A percentile compares a stretch with the other conserved stretches of the same genome.
Conservation (phyloP, 257 asterid genomes). For the Handroanthus guayacan region DNA sequence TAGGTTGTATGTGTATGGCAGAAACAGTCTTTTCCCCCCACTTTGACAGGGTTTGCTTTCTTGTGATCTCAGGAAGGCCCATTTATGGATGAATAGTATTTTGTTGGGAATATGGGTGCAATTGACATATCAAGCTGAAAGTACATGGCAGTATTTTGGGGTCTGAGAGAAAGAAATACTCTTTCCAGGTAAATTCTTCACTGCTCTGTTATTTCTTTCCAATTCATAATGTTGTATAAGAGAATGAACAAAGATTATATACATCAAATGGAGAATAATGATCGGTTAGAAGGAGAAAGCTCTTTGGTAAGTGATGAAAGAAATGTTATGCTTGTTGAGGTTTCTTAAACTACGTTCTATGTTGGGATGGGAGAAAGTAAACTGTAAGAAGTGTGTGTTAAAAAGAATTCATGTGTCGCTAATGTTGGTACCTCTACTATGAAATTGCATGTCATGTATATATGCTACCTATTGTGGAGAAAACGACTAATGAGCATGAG, state of each 20-base stretch:
- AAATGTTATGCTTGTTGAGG: background rate
- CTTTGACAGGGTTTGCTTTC: background rate
- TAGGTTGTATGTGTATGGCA: background rate
- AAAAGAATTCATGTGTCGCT: background rate
- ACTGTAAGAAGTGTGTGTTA: background rate
- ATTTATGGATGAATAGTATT: slow-evolving; percentile 13
- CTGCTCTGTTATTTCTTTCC: background rate
- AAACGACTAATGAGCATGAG: background rate
- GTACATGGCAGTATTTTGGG: background rate
- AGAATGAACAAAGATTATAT: background rate
- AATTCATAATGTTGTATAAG: background rate
- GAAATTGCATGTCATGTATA: background rate
- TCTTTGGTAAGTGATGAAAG: slow-evolving; percentile 13
- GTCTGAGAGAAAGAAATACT: background rate
- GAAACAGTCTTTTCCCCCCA: background rate
- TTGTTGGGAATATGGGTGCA: slow-evolving; percentile 10
- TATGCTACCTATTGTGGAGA: background rate
- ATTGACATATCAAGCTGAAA: slow-evolving; percentile 5
- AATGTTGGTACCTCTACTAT: slow-evolving; percentile 1
- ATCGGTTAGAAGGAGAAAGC: background rate
- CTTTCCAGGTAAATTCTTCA: slow-evolving; percentile 8
- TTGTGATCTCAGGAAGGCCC: slow-evolving; percentile 27
- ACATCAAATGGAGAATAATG: background rate
- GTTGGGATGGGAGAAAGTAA: slow-evolving; percentile 1
- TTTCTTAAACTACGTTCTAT: background rate